Conservation (phyloP, 495 filamentous ascomycete species). For the Parmelia sp. region DNA sequence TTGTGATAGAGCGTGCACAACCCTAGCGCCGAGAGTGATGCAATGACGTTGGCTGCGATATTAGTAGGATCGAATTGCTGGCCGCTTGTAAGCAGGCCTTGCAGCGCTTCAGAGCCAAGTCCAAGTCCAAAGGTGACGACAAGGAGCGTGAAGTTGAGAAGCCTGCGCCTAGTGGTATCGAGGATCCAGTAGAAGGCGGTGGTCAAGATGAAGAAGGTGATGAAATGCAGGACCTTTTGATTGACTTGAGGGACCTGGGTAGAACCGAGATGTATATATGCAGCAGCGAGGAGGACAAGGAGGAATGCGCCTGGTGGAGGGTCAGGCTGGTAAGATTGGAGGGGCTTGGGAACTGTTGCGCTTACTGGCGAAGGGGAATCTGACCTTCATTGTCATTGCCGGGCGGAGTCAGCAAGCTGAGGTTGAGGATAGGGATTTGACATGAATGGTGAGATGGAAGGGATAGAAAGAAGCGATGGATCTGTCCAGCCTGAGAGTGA, state of each 20-base stretch:
- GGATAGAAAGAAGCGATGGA: too few species aligned
- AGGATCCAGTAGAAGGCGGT: slow-evolving; percentile 93
- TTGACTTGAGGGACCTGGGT: slow-evolving; percentile 56
- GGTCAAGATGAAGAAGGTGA: slow-evolving; percentile 87
- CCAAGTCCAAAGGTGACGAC: slow-evolving; percentile 68
- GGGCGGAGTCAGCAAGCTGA: neutral
- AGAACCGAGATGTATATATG: slow-evolving; percentile 68
- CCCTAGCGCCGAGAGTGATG: slow-evolving; percentile 62
- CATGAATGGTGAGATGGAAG: neutral
- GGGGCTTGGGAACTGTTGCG: slow-evolving; percentile 13
- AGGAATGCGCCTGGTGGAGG: slow-evolving; percentile 60
- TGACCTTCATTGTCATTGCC: slow-evolving; percentile 54
- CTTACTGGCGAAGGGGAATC: slow-evolving; percentile 67
- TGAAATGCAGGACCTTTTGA: slow-evolving; percentile 84
- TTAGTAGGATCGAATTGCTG: slow-evolving; percentile 80
- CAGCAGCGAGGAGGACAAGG: slow-evolving; percentile 66
- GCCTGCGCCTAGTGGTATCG: slow-evolving; percentile 79
- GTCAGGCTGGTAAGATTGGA: slow-evolving; percentile 17
- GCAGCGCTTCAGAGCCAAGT: slow-evolving; percentile 79
- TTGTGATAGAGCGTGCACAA: slow-evolving; percentile 87
- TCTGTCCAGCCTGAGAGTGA: too few species aligned
- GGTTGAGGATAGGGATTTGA: neutral
- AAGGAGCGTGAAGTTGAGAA: slow-evolving; percentile 75
- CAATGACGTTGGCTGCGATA: slow-evolving; percentile 80
- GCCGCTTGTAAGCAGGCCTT: slow-evolving; percentile 72